Percentiles rank a stretch among this genome's conserved stretches.
Conservation (phyloP, 1,139 yeast species). For the Nakaseomyces delphensis region DNA sequence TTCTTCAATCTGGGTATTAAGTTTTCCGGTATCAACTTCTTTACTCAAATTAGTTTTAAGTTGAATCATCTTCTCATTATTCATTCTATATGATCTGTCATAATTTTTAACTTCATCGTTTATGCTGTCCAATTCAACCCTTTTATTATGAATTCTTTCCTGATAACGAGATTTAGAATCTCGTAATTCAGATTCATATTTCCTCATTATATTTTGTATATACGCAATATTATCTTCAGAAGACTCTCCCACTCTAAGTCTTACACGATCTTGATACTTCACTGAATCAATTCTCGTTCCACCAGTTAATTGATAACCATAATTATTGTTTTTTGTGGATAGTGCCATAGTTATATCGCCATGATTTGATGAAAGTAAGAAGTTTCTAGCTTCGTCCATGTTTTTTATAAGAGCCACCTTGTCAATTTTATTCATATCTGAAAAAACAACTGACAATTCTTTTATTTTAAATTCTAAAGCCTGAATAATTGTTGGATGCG, state of each 20-base stretch:
- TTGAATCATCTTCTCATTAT: conserved; percentile 18
- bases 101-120: conserved; percentile 11
- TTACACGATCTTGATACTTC: conserved; percentile 29
- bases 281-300: conserved; percentile 55
- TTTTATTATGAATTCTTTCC: conserved; percentile 12
- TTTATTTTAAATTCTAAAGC: conserved; percentile 48
- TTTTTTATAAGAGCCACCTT: conserved; percentile 45
- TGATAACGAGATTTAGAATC: conserved; percentile 14
- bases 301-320: conserved; percentile 40
- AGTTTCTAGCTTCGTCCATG: conserved; percentile 42
- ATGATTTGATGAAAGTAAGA: conserved; percentile 31
- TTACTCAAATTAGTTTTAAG: conserved; percentile 25
- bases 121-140: conserved; percentile 10
- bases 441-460: conserved; percentile 49
- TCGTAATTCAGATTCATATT: conserved; percentile 22
- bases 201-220: conserved; percentile 22
- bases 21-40: conserved; percentile 35
- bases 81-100: conserved; percentile 8
- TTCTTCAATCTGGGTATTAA: conserved; percentile 32
- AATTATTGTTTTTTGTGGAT: conserved; percentile 37
- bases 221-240: conserved; percentile 21
- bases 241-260: conserved; percentile 21
- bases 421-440: conserved; percentile 60
- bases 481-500: conserved; percentile 45
- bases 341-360: conserved; percentile 43